phyloP scores from a whole-genome alignment of 108 stramenopile species.

The Nitzschia sp. region DNA sequence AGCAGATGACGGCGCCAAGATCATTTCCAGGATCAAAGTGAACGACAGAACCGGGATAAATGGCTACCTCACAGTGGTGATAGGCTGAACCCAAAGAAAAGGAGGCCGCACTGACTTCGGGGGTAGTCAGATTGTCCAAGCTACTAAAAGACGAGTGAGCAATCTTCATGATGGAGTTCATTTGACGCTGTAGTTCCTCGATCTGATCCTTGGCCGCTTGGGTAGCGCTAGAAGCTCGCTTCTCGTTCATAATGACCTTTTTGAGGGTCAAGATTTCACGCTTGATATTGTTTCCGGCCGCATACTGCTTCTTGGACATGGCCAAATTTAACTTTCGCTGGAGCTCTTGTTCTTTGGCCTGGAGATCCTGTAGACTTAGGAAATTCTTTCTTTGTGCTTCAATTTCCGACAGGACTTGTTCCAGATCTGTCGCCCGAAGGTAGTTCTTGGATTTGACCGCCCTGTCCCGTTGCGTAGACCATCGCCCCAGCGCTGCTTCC shows the following conservation, averaged over 20 bases:
- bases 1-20: slow-evolving; percentile 37
- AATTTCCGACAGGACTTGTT: slow-evolving; percentile 27
- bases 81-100: slow-evolving; percentile 35
- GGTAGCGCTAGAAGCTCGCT: slow-evolving; percentile 7
- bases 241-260: slow-evolving; percentile 36
- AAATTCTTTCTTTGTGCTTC: slow-evolving; percentile 20
- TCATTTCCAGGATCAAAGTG: slow-evolving; percentile 38
- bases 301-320: slow-evolving; percentile 30
- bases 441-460: slow-evolving; percentile 28
- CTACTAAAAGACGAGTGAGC: slow-evolving; percentile 32
- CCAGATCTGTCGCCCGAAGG: slow-evolving; percentile 30
- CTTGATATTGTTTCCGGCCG: slow-evolving; percentile 32
- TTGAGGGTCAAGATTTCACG: slow-evolving; percentile 33
- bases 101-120: slow-evolving; percentile 24
- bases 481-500: slow-evolving; percentile 9
- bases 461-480: slow-evolving; percentile 7
- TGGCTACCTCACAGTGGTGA: slow-evolving; percentile 33
- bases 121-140: slow-evolving; percentile 21
- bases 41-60: slow-evolving; percentile 25
- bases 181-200: slow-evolving; percentile 28
- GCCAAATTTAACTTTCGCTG: slow-evolving; percentile 15
- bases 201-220: slow-evolving; percentile 23
- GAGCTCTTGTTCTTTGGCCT: slow-evolving; percentile 27
- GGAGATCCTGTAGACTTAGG: slow-evolving; percentile 28
- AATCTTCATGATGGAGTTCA: slow-evolving; percentile 32